Evolutionary conservation across 2,329 filamentous ascomycete genomes (phyloP).

Genomic region (Ophiostoma triangulosporum): DNA sequence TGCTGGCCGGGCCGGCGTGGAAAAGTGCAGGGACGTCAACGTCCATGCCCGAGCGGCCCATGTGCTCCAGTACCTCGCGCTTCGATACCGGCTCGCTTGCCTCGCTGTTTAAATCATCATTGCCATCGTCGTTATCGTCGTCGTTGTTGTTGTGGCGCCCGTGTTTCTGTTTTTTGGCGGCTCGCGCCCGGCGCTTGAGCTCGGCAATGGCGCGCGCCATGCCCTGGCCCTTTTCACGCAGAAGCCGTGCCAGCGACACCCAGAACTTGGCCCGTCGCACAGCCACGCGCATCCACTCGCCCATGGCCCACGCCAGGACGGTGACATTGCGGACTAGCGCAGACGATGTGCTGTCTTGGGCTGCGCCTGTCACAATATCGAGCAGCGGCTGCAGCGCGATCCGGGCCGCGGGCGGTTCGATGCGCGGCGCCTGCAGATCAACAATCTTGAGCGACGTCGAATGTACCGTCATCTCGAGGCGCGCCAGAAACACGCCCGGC

Average conservation of each 20-base stretch:
- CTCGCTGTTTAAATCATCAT: constrained; percentile 13
- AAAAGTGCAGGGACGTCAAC: constrained; percentile 30
- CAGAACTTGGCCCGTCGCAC: constrained; percentile 49
- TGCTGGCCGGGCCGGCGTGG: constrained; percentile 10
- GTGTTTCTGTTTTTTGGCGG: constrained; percentile 11
- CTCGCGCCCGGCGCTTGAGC: constrained; percentile 14
- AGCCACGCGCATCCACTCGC: constrained; percentile 51
- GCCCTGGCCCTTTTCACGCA: constrained; percentile 24
- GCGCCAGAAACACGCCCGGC: constrained; percentile 42
- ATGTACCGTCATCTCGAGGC: constrained; percentile 45
- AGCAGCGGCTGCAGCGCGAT: constrained; percentile 44
- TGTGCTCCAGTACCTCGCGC: constrained; percentile 37
- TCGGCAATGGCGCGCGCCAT: constrained; percentile 20
- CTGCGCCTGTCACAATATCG: constrained; percentile 22
- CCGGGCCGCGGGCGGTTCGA: constrained; percentile 42
- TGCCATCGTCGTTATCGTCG: constrained; percentile 6
- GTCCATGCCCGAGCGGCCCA: constrained; percentile 40
- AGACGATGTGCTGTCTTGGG: constrained; percentile 9
- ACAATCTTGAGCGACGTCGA: constrained; percentile 36
- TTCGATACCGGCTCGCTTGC: constrained; percentile 19
- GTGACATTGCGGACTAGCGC: constrained; percentile 42
- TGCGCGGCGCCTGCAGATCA: constrained; percentile 36
- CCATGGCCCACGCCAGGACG: constrained; percentile 52
- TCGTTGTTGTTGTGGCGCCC: background rate
- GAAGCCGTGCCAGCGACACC: constrained; percentile 36